Percentiles rank a stretch among this genome's conserved stretches.
phyloP scores from a whole-genome alignment of 2,329 filamentous ascomycete species.

The Chaetomium globosum region DNA sequence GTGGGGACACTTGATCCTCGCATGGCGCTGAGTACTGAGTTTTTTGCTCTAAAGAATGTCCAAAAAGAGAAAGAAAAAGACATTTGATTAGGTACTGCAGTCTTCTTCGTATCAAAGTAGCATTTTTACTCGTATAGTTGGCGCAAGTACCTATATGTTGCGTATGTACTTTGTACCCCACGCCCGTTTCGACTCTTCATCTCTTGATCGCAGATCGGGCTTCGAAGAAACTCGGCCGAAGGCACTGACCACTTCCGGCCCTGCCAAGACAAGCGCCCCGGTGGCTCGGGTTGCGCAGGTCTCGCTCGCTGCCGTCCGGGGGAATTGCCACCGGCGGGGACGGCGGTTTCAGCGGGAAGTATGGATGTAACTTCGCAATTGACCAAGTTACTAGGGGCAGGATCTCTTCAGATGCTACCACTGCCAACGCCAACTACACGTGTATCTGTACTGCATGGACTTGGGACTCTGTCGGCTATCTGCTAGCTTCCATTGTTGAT shows the following conservation, averaged over 20 bases:
- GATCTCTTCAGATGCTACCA: not conserved
- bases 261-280: not conserved
- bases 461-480: not conserved
- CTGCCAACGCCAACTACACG: not conserved
- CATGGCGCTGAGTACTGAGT: not conserved
- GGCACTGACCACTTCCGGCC: not conserved
- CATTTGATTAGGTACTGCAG: not conserved
- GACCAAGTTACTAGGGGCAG: not conserved
- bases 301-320: not conserved
- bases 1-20: conserved; percentile 12
- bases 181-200: too few relatives aligned
- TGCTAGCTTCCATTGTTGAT: not conserved
- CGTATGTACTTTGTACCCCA: too few relatives aligned
- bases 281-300: not conserved
- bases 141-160: too few relatives aligned
- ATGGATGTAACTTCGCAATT: not conserved
- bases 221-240: not conserved
- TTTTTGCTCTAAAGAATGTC: too few relatives aligned
- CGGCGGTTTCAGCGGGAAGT: not conserved
- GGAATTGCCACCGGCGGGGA: not conserved
- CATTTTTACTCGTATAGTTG: too few relatives aligned
- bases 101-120: too few relatives aligned
- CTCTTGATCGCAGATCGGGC: too few relatives aligned
- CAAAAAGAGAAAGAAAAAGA: not conserved
- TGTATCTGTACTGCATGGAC: not conserved